phyloP scores from a whole-genome alignment of 1,284 basidiomycete genomes.

The Puccinia polysora region DNA sequence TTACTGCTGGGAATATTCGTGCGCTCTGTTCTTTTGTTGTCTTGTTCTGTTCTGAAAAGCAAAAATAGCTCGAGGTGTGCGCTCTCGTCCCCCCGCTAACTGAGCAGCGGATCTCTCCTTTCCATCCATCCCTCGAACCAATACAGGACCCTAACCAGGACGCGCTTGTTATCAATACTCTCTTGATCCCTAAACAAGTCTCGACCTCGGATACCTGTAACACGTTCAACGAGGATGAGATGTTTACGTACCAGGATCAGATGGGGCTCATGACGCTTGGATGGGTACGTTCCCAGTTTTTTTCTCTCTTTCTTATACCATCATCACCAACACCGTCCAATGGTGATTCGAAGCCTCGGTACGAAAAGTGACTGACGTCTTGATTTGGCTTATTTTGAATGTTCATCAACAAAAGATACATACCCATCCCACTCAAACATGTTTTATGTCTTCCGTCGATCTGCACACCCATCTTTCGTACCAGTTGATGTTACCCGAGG shows the following conservation, averaged over 20 bases:
- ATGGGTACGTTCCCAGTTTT: slow-evolving; percentile 61
- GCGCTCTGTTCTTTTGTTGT: slow-evolving; percentile 1
- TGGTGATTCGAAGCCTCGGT: slow-evolving; percentile 3
- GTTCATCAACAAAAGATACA: slow-evolving; percentile 64
- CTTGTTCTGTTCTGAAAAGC: background rate
- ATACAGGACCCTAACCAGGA: slow-evolving; percentile 13
- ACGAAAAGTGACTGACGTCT: background rate
- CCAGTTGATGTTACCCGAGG: slow-evolving; percentile 79
- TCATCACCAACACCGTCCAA: background rate
- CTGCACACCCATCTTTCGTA: slow-evolving; percentile 81
- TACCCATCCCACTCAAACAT: slow-evolving; percentile 83
- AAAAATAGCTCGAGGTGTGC: too few relatives aligned
- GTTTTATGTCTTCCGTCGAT: slow-evolving; percentile 74
- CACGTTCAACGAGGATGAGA: slow-evolving; percentile 78
- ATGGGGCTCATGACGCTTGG: slow-evolving; percentile 74
- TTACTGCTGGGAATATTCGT: slow-evolving; percentile 59
- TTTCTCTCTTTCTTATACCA: background rate
- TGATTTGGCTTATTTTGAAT: background rate
- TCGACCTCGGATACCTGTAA: slow-evolving; percentile 75
- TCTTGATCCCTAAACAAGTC: slow-evolving; percentile 75
- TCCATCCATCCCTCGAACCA: background rate
- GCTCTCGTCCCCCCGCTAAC: too few relatives aligned
- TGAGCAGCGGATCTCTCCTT: too few relatives aligned
- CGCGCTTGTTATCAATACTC: slow-evolving; percentile 63
- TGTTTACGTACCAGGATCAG: slow-evolving; percentile 74